Conservation (phyloP, 2,329 filamentous ascomycete genomes). For the Calonectria pseudoturangicola region DNA sequence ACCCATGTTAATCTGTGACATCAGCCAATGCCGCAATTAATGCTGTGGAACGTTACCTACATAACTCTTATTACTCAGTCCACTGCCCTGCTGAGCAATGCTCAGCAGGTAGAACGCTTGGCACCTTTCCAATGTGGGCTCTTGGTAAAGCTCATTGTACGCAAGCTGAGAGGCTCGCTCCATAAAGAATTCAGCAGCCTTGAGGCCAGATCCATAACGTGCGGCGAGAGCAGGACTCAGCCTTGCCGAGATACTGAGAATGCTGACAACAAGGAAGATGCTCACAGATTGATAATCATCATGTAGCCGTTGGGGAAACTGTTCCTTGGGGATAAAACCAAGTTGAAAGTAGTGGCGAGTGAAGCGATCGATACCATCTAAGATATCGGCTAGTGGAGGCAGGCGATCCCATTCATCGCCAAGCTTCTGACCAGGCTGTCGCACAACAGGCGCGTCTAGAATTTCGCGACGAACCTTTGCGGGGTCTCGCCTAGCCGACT, state of each 20-base stretch:
- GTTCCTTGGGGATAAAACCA: conserved; percentile 74
- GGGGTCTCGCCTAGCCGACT: conserved; percentile 63
- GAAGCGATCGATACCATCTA: conserved; percentile 72
- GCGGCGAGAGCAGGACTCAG: conserved; percentile 69
- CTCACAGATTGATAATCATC: conserved; percentile 69
- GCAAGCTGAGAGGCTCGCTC: conserved; percentile 69
- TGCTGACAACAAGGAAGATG: conserved; percentile 72
- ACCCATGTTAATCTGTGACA: conserved; percentile 71
- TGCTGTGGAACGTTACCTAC: conserved; percentile 60
- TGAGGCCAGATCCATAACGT: conserved; percentile 70
- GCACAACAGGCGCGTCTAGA: conserved; percentile 54
- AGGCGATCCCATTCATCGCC: conserved; percentile 69
- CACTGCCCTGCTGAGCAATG: conserved; percentile 75
- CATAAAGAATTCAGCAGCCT: conserved; percentile 73
- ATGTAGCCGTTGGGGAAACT: conserved; percentile 68
- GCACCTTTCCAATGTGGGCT: conserved; percentile 72
- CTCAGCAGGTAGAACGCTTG: conserved; percentile 76
- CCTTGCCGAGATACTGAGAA: conserved; percentile 74
- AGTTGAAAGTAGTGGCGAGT: conserved; percentile 75
- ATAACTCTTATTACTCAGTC: conserved; percentile 71
- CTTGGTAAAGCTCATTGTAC: conserved; percentile 69
- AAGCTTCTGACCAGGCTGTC: conserved; percentile 41
- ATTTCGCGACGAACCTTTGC: conserved; percentile 60
- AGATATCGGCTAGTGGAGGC: conserved; percentile 68
- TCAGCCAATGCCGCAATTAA: conserved; percentile 12